Conservation (phyloP, 1,284 basidiomycete species). For the Cryptococcus sp. region DNA sequence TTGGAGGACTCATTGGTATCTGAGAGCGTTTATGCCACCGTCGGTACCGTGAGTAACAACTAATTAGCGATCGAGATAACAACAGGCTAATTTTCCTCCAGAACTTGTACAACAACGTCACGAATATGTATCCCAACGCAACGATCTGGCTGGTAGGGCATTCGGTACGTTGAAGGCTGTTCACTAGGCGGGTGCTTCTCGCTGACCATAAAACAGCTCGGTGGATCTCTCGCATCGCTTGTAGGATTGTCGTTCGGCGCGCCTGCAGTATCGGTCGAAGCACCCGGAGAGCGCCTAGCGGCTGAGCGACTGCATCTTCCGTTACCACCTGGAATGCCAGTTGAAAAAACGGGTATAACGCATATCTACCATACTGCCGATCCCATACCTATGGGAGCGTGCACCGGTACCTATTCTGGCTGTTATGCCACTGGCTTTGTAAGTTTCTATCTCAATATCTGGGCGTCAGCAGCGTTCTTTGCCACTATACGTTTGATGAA, state of each 20-base stretch:
- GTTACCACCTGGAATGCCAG: conserved; percentile 55
- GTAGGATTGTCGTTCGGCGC: conserved; percentile 89
- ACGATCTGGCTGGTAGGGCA: conserved; percentile 94
- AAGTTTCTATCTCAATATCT: conserved; percentile 10
- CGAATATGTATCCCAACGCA: conserved; percentile 88
- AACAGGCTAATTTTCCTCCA: conserved; percentile 41
- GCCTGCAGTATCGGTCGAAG: conserved; percentile 86
- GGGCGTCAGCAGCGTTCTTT: neutral
- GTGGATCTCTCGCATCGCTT: conserved; percentile 82
- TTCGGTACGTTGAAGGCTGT: conserved; percentile 56
- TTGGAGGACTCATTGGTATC: conserved; percentile 75
- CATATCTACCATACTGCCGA: conserved; percentile 62
- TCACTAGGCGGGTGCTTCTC: neutral
- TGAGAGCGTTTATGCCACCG: conserved; percentile 74
- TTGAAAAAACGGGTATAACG: conserved; percentile 54
- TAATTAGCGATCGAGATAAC: too few species aligned
- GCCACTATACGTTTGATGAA: neutral
- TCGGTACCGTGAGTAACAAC: conserved; percentile 62
- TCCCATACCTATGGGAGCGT: conserved; percentile 55
- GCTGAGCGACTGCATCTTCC: conserved; percentile 86
- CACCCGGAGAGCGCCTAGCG: conserved; percentile 87
- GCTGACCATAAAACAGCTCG: conserved; percentile 56
- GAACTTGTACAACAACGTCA: conserved; percentile 92
- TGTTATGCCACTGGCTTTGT: conserved; percentile 55
- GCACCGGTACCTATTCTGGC: conserved; percentile 53